phyloP scores from a whole-genome alignment of 2,329 filamentous ascomycete species.

The Blastomyces emzantsi region DNA sequence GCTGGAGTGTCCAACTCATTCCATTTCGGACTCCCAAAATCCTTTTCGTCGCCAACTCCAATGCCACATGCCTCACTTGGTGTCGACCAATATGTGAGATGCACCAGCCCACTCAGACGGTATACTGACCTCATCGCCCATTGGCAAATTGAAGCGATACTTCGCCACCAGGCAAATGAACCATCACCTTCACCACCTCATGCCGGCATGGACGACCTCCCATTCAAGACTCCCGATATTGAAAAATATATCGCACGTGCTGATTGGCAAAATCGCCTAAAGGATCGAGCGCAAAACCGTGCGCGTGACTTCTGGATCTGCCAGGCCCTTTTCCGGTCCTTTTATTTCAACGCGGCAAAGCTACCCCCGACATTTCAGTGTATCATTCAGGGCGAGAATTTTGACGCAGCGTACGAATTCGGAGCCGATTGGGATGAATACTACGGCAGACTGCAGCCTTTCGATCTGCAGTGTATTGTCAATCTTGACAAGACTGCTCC shows the following conservation, averaged over 20 bases:
- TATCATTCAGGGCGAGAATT: conserved; percentile 26
- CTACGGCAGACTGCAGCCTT: conserved; percentile 17
- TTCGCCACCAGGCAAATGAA: conserved; percentile 47
- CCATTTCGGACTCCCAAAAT: conserved; percentile 22
- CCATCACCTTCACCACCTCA: conserved; percentile 30
- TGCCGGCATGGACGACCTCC: conserved; percentile 32
- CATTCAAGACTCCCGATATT: conserved; percentile 43
- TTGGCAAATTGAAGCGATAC: conserved; percentile 56
- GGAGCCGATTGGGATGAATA: conserved; percentile 11
- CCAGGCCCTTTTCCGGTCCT: conserved; percentile 49
- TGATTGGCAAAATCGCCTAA: conserved; percentile 35
- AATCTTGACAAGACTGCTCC: conserved; percentile 9
- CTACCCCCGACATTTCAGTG: conserved; percentile 43
- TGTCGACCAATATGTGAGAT: conserved; percentile 46
- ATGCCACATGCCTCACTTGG: conserved; percentile 45
- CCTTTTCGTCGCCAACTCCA: conserved; percentile 40
- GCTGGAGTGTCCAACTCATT: conserved; percentile 30
- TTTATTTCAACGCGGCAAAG: conserved; percentile 45
- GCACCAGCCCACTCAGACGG: conserved; percentile 53
- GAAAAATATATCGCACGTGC: conserved; percentile 40
- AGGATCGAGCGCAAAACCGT: conserved; percentile 31
- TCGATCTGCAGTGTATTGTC: conserved; percentile 17
- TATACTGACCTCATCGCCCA: conserved; percentile 53
- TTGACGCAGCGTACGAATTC: conserved; percentile 20
- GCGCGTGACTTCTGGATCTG: conserved; percentile 42